phyloP scores from a whole-genome alignment of 2,329 filamentous ascomycete genomes.

The Curvularia verruculosa region DNA sequence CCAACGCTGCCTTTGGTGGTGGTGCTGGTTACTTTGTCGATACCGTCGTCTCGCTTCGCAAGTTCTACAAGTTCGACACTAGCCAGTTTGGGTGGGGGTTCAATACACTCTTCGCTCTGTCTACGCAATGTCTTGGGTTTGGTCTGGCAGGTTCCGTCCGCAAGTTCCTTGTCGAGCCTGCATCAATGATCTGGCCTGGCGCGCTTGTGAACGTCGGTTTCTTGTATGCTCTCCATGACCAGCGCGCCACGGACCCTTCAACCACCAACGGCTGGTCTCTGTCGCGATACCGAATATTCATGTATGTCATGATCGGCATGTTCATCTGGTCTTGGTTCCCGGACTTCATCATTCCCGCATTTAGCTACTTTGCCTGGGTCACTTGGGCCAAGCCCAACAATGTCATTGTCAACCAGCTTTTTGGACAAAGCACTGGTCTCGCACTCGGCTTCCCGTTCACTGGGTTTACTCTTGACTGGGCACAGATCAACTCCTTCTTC shows the following conservation, averaged over 20 bases:
- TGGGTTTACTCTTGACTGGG: neutral
- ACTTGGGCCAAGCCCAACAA: neutral
- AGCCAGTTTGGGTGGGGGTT: neutral
- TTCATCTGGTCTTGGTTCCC: neutral
- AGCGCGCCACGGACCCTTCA: neutral
- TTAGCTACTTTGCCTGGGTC: neutral
- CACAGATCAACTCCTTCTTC: neutral
- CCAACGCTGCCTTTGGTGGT: neutral
- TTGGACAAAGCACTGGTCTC: neutral
- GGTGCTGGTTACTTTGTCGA: neutral
- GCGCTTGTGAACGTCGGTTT: neutral
- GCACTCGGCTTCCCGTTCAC: neutral
- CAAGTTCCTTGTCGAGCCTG: neutral
- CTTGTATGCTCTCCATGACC: neutral
- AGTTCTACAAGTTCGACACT: neutral
- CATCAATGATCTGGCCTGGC: neutral
- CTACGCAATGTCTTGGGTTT: neutral
- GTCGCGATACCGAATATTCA: neutral
- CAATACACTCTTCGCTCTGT: neutral
- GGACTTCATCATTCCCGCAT: neutral
- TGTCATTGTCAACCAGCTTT: neutral
- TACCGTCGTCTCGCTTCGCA: neutral
- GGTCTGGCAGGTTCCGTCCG: neutral
- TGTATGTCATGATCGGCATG: neutral
- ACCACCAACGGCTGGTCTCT: neutral